A percentile compares a stretch with the other conserved stretches of the same genome.
Evolutionary conservation across 768 basidiomycete genomes (phyloP).

Genomic region (Termitomyces bulborhizus): DNA sequence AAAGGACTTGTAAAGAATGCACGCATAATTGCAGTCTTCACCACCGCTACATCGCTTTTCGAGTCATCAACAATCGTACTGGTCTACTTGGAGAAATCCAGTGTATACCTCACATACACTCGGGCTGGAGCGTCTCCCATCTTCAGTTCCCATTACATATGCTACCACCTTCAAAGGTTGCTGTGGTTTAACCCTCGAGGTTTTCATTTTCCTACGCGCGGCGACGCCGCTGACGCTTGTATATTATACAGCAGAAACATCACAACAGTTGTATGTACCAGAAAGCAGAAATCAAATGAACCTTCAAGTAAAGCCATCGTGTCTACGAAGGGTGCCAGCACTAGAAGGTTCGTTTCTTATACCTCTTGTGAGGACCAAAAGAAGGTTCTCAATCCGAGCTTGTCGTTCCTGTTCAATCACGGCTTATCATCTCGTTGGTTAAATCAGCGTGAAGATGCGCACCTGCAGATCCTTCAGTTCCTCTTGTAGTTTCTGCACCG

Average conservation of each 20-base stretch:
- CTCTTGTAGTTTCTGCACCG: conserved; percentile 61
- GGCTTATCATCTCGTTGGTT: not conserved
- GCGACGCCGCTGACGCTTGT: too few species aligned
- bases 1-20: too few species aligned
- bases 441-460: conserved; percentile 9
- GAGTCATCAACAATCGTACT: too few species aligned
- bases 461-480: conserved; percentile 85
- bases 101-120: too few species aligned
- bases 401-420: conserved; percentile 51
- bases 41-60: too few species aligned
- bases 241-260: not conserved
- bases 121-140: too few species aligned
- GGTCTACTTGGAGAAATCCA: too few species aligned
- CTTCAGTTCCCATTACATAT: too few species aligned
- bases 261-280: not conserved
- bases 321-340: not conserved
- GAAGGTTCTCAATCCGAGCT: conserved; percentile 67
- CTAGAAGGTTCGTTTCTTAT: conserved; percentile 43
- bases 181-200: too few species aligned
- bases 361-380: conserved; percentile 62
- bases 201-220: too few species aligned
- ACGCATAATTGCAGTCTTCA: too few species aligned
- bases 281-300: not conserved
- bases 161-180: too few species aligned
- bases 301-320: not conserved